phyloP scores from a whole-genome alignment of 2,329 filamentous ascomycete genomes.

The Fusarium sp. region DNA sequence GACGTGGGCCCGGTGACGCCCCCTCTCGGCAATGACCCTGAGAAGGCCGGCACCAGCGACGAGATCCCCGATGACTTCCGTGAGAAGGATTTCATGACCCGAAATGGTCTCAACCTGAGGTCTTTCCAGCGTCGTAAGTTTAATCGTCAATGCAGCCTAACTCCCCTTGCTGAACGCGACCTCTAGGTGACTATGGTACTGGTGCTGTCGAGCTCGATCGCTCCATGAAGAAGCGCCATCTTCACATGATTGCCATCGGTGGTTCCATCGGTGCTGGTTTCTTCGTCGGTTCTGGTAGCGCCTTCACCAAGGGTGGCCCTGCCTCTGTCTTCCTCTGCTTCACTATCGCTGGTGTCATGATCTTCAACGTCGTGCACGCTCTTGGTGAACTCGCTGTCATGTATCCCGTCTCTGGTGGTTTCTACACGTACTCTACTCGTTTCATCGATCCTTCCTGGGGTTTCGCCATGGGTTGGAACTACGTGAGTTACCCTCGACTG shows the following conservation, averaged over 20 bases:
- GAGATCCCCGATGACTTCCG: constrained; percentile 37
- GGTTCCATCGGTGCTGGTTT: constrained; percentile 73
- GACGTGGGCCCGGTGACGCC: constrained; percentile 30
- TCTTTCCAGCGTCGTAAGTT: constrained; percentile 41
- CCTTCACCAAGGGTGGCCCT: constrained; percentile 64
- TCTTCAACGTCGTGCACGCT: constrained; percentile 71
- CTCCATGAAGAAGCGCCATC: constrained; percentile 67
- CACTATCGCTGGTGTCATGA: constrained; percentile 68
- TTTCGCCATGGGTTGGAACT: constrained; percentile 63
- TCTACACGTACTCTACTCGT: constrained; percentile 71
- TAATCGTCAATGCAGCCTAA: no score
- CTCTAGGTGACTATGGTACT: constrained; percentile 41
- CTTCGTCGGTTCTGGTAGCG: constrained; percentile 70
- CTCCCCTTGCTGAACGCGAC: constrained; percentile 17
- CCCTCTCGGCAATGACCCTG: constrained; percentile 22
- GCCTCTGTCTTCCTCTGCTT: constrained; percentile 63
- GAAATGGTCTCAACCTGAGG: constrained; percentile 43
- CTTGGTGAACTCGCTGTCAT: constrained; percentile 72
- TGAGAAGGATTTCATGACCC: constrained; percentile 44
- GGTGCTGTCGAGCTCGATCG: constrained; percentile 54
- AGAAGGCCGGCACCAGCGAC: constrained; percentile 20
- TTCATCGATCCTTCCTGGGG: constrained; percentile 73
- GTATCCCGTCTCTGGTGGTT: constrained; percentile 72
- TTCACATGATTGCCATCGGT: constrained; percentile 73
- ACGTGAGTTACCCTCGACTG: constrained; percentile 21